Evolutionary conservation across 2,329 filamentous ascomycete species (phyloP).

Genomic region (Xylaria arbuscula): DNA sequence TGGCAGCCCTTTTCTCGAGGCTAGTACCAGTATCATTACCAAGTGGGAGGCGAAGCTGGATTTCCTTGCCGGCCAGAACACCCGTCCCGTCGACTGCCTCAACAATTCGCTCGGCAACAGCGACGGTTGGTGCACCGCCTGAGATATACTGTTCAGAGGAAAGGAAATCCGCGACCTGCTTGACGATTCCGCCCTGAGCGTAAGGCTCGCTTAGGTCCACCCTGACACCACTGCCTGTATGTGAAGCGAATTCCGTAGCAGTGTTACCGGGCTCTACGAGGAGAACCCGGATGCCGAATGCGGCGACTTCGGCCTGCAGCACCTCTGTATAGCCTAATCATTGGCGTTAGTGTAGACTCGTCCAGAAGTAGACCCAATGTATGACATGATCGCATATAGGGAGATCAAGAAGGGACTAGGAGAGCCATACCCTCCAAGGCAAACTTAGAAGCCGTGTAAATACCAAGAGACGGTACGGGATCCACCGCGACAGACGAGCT

Average conservation of each 20-base stretch:
- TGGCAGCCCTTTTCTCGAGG: slow-evolving; percentile 24
- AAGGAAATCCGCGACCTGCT: slow-evolving; percentile 27
- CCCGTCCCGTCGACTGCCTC: slow-evolving; percentile 45
- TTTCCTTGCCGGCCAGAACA: slow-evolving; percentile 35
- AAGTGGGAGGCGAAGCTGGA: slow-evolving; percentile 36
- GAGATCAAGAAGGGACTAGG: background rate
- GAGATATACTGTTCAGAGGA: slow-evolving; percentile 7
- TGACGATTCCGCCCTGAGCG: slow-evolving; percentile 32
- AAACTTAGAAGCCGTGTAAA: slow-evolving; percentile 43
- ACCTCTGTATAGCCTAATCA: slow-evolving; percentile 41
- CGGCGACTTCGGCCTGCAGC: slow-evolving; percentile 41
- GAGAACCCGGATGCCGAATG: slow-evolving; percentile 44
- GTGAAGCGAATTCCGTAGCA: slow-evolving; percentile 40
- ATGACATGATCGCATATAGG: background rate
- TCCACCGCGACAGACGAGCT: slow-evolving; percentile 38
- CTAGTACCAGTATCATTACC: slow-evolving; percentile 32
- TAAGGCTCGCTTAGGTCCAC: slow-evolving; percentile 40
- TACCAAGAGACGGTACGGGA: slow-evolving; percentile 39
- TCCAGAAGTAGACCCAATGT: background rate
- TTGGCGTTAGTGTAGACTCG: slow-evolving; percentile 9
- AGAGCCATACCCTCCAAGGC: slow-evolving; percentile 42
- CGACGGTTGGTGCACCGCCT: slow-evolving; percentile 24
- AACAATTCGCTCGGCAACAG: slow-evolving; percentile 42
- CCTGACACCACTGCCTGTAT: slow-evolving; percentile 33
- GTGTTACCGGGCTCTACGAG: slow-evolving; percentile 43